Percentiles rank a stretch among this genome's conserved stretches.
phyloP scores from a whole-genome alignment of 306 rosid genomes.

The Oemleria cerasiformis region DNA sequence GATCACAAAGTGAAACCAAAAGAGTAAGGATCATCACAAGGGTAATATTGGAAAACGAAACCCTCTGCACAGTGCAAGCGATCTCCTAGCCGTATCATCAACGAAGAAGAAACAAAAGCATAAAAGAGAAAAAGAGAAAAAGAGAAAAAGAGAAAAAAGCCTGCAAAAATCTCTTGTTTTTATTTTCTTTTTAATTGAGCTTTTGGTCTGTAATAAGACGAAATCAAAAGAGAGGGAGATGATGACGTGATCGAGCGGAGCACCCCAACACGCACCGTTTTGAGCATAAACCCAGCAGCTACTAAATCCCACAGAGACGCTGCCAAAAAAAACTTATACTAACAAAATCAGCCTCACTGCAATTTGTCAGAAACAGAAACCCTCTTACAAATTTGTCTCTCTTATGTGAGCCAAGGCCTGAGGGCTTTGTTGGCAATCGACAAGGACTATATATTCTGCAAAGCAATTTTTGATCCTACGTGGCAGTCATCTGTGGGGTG shows the following conservation, averaged over 20 bases:
- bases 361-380: neutral
- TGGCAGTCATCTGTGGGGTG: slow-evolving; percentile 1
- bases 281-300: neutral
- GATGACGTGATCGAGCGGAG: slow-evolving; percentile 35
- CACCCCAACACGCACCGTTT: slow-evolving; percentile 36
- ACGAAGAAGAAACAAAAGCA: neutral
- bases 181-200: neutral
- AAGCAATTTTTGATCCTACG: neutral
- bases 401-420: neutral
- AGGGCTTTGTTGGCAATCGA: neutral
- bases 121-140: slow-evolving; percentile 14
- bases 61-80: neutral
- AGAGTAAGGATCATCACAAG: neutral
- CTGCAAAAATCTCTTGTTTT: slow-evolving; percentile 8
- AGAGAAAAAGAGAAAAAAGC: too few species aligned
- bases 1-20: neutral
- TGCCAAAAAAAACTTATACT: neutral
- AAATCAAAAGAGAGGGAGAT: slow-evolving; percentile 21
- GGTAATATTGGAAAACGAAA: neutral
- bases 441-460: neutral
- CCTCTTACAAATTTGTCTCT: neutral
- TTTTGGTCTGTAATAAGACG: slow-evolving; percentile 11
- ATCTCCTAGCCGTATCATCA: neutral
- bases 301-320: slow-evolving; percentile 1
- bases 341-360: neutral